Evolutionary conservation across 1,139 yeast species (phyloP).

Genomic region (Blastobotrys illinoisensis): DNA sequence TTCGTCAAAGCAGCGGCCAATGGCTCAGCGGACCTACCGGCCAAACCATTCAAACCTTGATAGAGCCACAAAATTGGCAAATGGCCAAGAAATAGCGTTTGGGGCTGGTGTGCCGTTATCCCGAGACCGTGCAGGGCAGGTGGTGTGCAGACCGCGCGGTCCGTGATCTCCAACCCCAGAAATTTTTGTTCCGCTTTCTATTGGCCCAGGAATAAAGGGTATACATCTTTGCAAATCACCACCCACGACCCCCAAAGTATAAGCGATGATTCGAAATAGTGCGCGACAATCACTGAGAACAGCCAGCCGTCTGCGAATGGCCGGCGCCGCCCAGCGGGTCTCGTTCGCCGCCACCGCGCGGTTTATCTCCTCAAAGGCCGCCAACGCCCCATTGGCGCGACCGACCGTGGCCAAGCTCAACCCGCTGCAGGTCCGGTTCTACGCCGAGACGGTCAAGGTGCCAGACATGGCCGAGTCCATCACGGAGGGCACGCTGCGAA

Average conservation of each 20-base stretch:
- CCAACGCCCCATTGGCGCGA: background rate
- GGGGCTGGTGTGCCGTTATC: background rate
- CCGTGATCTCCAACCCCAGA: background rate
- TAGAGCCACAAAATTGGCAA: no score
- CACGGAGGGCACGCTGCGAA: constrained; percentile 91
- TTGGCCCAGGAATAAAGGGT: background rate
- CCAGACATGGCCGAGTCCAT: constrained; percentile 99
- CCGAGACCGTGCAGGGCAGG: background rate
- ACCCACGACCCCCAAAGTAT: background rate
- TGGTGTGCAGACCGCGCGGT: background rate
- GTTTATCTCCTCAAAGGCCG: constrained; percentile 1
- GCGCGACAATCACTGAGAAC: constrained; percentile 4
- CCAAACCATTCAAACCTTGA: no score
- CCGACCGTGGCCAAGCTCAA: background rate
- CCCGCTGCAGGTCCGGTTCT: background rate
- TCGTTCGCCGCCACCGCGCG: constrained; percentile 1
- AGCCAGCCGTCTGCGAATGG: constrained; percentile 6
- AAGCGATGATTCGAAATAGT: constrained; percentile 7
- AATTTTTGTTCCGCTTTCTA: background rate
- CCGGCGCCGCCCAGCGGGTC: constrained; percentile 5
- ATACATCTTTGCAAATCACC: background rate
- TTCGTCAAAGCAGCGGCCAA: no score
- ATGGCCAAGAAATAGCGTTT: no score
- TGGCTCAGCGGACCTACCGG: background rate
- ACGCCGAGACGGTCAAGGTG: constrained; percentile 59